These are phyloP conservation scores for Pichia cactophila DNA, from an alignment of 1,139 yeast genomes.

Conservation along the genomic window DNA sequence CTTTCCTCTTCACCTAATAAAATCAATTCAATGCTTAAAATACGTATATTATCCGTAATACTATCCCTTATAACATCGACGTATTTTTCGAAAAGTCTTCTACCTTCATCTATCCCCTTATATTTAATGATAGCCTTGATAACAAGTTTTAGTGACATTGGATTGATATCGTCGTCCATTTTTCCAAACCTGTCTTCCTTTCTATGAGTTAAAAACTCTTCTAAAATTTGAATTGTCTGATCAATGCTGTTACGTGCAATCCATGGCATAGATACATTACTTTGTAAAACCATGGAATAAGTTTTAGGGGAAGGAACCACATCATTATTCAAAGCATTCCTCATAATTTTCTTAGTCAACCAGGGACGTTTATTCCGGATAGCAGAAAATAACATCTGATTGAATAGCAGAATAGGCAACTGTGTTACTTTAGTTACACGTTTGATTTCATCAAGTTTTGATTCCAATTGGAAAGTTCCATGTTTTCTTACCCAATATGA, in stretches of 20 bases:
- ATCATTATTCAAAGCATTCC: conserved; percentile 33
- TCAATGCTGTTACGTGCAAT: conserved; percentile 24
- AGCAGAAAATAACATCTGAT: conserved; percentile 37
- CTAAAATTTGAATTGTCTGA: conserved; percentile 23
- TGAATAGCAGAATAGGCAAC: conserved; percentile 32
- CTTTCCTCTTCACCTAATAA: conserved; percentile 25
- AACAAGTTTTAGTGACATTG: conserved; percentile 20
- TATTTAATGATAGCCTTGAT: conserved; percentile 17
- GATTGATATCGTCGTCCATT: conserved; percentile 21
- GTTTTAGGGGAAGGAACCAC: conserved; percentile 35
- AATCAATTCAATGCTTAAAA: conserved; percentile 22
- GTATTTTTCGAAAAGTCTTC: conserved; percentile 23
- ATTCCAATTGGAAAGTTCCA: conserved; percentile 14
- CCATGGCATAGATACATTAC: conserved; percentile 15
- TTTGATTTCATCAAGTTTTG: conserved; percentile 14
- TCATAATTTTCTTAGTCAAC: conserved; percentile 35
- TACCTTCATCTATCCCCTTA: conserved; percentile 17
- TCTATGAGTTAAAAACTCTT: conserved; percentile 19
- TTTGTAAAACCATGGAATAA: conserved; percentile 26
- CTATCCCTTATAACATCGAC: conserved; percentile 18
- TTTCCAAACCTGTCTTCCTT: conserved; percentile 24
- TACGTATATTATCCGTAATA: conserved; percentile 21
- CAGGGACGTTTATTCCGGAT: conserved; percentile 33
- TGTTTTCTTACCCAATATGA: conserved; percentile 16
- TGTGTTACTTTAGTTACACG: conserved; percentile 4